Percentiles rank a stretch among this genome's conserved stretches.
Evolutionary conservation across 1,284 basidiomycete species (phyloP).

Genomic region (Earliella scabrosa): DNA sequence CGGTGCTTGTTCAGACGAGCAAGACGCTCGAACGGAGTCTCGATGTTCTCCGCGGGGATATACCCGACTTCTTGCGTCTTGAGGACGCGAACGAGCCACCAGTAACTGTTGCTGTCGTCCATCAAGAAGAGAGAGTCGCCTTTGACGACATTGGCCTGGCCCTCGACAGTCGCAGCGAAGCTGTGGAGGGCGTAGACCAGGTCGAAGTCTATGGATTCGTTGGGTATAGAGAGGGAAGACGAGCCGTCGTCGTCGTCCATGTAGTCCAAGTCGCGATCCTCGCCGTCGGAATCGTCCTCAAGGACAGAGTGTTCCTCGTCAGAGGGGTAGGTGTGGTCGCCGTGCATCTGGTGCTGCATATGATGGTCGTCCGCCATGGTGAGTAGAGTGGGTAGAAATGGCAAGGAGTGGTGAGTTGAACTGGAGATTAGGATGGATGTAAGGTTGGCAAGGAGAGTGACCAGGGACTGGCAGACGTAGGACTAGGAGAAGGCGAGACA

Average conservation of each 20-base stretch:
- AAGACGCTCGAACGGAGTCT: constrained; percentile 96
- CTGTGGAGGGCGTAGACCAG: constrained; percentile 90
- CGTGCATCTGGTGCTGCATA: constrained; percentile 53
- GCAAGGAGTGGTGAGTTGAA: background rate
- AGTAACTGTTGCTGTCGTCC: constrained; percentile 97
- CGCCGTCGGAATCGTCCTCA: constrained; percentile 76
- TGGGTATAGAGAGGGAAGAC: constrained; percentile 84
- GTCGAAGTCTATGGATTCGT: constrained; percentile 91
- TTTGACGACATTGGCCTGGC: constrained; percentile 95
- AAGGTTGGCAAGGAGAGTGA: too few relatives aligned
- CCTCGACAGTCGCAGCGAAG: constrained; percentile 94
- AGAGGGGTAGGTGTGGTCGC: constrained; percentile 52
- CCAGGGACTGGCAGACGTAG: too few relatives aligned
- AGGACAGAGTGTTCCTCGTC: constrained; percentile 79
- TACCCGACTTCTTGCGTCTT: constrained; percentile 99
- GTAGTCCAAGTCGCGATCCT: constrained; percentile 67
- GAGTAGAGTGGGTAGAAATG: background rate
- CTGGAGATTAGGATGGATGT: too few relatives aligned
- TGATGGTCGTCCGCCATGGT: constrained; percentile 59
- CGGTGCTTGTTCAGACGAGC: constrained; percentile 97
- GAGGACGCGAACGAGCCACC: constrained; percentile 96
- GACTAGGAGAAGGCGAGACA: too few relatives aligned
- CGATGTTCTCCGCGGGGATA: constrained; percentile 99
- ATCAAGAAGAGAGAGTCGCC: constrained; percentile 93
- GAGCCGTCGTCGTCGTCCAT: constrained; percentile 76